Conservation (phyloP, 2,329 filamentous ascomycete species). For the Epicoccum sorghinum region DNA sequence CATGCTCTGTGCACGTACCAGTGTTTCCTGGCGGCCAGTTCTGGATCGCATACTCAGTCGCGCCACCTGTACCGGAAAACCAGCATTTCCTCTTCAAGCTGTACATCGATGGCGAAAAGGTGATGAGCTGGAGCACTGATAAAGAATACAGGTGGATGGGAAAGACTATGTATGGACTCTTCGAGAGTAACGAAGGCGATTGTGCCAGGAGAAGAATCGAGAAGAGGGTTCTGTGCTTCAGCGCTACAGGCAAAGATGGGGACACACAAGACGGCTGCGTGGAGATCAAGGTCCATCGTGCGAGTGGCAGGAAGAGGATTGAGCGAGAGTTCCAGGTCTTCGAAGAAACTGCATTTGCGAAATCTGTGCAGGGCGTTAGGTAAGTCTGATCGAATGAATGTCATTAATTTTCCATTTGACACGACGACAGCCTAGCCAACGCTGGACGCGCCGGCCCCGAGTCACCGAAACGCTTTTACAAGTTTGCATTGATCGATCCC, state of each 20-base stretch:
- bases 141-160: constrained; percentile 51
- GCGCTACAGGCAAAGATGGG: constrained; percentile 16
- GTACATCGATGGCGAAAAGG: constrained; percentile 46
- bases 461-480: constrained; percentile 54
- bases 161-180: constrained; percentile 54
- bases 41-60: constrained; percentile 51
- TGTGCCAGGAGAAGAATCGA: constrained; percentile 44
- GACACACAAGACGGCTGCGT: constrained; percentile 37
- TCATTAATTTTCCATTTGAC: neutral
- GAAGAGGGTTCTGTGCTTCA: constrained; percentile 52
- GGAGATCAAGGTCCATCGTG: constrained; percentile 52
- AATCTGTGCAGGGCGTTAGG: constrained; percentile 31
- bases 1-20: constrained; percentile 45
- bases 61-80: constrained; percentile 35
- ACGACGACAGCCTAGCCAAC: constrained; percentile 38
- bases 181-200: constrained; percentile 41
- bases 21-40: constrained; percentile 48
- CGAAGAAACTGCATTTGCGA: constrained; percentile 15
- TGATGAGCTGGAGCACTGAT: constrained; percentile 54
- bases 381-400: constrained; percentile 20
- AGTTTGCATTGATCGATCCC: constrained; percentile 57
- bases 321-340: constrained; percentile 36
- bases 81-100: constrained; percentile 56
- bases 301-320: constrained; percentile 49
- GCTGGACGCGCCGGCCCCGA: constrained; percentile 47